A percentile compares a stretch with the other conserved stretches of the same genome.
Evolutionary conservation across 2,329 filamentous ascomycete species (phyloP).

Genomic region (Stagonosporopsis rhizophila): DNA sequence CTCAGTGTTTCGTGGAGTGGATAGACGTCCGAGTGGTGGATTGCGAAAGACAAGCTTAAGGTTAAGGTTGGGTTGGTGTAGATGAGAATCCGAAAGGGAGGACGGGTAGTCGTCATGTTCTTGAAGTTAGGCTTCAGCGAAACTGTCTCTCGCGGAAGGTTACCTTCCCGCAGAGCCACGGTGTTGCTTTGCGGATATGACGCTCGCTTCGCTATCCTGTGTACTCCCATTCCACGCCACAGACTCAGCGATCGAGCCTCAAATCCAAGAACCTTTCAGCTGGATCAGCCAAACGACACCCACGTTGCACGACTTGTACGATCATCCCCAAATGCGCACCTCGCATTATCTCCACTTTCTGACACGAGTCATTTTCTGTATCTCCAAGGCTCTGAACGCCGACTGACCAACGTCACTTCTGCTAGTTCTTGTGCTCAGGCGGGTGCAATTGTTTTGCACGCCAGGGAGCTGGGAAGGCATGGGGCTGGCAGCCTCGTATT

Average conservation of each 20-base stretch:
- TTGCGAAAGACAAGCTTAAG: background rate
- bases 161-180: background rate
- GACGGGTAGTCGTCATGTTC: background rate
- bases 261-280: constrained; percentile 14
- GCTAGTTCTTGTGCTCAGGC: constrained; percentile 6
- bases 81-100: background rate
- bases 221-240: constrained; percentile 13
- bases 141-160: background rate
- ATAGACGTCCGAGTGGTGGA: background rate
- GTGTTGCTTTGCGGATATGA: background rate
- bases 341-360: constrained; percentile 19
- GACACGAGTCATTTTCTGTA: constrained; percentile 13
- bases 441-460: constrained; percentile 3
- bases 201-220: background rate
- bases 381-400: constrained; percentile 12
- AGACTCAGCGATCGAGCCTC: constrained; percentile 7
- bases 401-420: constrained; percentile 10
- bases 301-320: constrained; percentile 5
- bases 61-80: background rate
- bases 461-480: constrained; percentile 5
- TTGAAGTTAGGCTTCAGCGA: background rate
- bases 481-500: constrained; percentile 9
- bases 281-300: constrained; percentile 16
- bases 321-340: constrained; percentile 7
- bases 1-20: background rate